Base-by-base conservation (phyloP, 306 rosid species). In the Vicia faba region DNA sequence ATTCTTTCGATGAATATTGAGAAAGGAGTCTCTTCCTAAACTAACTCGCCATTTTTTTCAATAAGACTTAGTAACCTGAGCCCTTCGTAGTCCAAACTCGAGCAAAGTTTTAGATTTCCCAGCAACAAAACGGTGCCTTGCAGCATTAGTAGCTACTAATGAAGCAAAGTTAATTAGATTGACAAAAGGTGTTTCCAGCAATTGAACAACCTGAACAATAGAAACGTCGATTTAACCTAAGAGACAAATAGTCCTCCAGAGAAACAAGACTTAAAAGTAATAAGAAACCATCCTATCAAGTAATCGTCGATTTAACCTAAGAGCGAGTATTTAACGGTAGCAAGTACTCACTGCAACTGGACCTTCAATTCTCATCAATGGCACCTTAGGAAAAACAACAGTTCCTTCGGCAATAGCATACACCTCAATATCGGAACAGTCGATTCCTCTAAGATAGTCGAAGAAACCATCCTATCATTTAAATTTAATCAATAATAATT, bases 21-120 rank as follows among this genome's bases (percentile, higher is more conserved):
- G 28, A 5, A 64, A 63, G 14, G 18, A 15, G 7, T 9, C 28
- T 43, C 14, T 53, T 61, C 50, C 29, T 28, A 39, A 48, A 29
- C 50, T 25, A 15, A 38, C 38, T 62, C 41, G 55, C 11, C 29
- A 18, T 68, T 80, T 26, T 54, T 50, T 54, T 57, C 36, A 61
- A 48, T 15, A 61, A 73, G 74, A 67, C 35, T 43, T 29, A 23
- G 70, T 50, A 76, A 72, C 83, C 75, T 92, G 98, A 70, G 98
- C 98, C 68, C 98, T 81, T 14, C 98, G 84, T 58, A 92, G 91
- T 67, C 98, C 98, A 83, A 92, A 92, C 78, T 92, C 98, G 40
- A 89, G 92, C 36, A 92, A 87, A 50, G 82, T 68, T 86, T 92
- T 92, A 9, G 90, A 81, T 78, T 92, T 90, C 38, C 98, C 96